Base-by-base conservation (phyloP, 805 yeast genomes). In the Jamesozyma hellenica region DNA sequence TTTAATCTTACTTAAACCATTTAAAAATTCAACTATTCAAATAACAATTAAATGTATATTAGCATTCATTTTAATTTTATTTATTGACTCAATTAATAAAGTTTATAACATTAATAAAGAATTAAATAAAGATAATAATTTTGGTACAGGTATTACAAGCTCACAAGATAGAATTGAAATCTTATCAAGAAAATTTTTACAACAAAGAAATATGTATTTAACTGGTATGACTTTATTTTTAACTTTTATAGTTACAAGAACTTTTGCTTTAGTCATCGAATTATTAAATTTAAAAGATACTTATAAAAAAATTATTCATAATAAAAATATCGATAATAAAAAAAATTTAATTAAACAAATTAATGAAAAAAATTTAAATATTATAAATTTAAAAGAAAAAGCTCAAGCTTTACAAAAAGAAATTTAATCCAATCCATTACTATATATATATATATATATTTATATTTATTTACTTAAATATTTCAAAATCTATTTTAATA, bases 161-260 rank as follows among this genome's bases (percentile, higher is more conserved):
- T 55, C 63, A 35, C 64, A 61, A 43, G 90, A 83, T 51, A 71
- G 95, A 43, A 66, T 86, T 16, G 97, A 92, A 55, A 70, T 83
- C 41, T 87, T 82, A 61, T 92, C 96, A 17, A 76, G 96, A 63
- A 75, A 87, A 55, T 92, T 92, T 64, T 88, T 88, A 57, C 86
- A 96, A 16, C 98, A 92, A 67, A 78, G 99, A 67, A 92, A 92
- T 69, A 77, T 87, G 80, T 92, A 92, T 54, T 71, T 92, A 37
- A 86, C 96, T 50, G 99, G 99, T 1, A 86, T 88, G 64, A 87
- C 97, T 2, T 72, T 92, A 60, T 92, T 92, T 60, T 68, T 92
- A 54, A 83, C 95, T 2, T 70, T 88, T 55, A 81, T 86, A 38
- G 77, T 88, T 49, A 78, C 81, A 55, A 75, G 96, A 65, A 86